Conservation (phyloP, 352 stramenopile genomes). For the Elongisporangium anandrum region DNA sequence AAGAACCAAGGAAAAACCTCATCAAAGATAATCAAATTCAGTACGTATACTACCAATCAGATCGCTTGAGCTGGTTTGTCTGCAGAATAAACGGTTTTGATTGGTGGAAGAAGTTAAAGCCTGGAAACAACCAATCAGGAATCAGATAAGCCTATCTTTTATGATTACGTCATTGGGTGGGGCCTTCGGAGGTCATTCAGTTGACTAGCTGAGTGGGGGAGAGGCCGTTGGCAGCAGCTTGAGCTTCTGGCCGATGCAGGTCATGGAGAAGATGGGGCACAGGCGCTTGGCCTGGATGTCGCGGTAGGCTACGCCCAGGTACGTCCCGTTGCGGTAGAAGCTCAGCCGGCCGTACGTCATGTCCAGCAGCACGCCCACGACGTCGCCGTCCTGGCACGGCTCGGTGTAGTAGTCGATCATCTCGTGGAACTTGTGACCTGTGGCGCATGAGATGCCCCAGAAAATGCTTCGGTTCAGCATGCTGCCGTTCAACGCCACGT, state of each 20-base stretch:
- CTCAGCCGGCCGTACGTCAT: conserved; percentile 69
- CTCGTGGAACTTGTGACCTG: conserved; percentile 74
- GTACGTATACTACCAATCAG: neutral
- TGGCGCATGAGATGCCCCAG: conserved; percentile 70
- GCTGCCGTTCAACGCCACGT: conserved; percentile 53
- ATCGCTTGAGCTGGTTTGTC: neutral
- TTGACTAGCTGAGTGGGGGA: conserved; percentile 31
- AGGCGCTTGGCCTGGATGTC: conserved; percentile 58
- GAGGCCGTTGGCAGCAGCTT: conserved; percentile 51
- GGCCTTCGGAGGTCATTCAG: neutral
- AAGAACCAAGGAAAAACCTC: neutral
- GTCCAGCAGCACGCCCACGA: conserved; percentile 69
- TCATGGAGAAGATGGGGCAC: conserved; percentile 66
- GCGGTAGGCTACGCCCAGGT: conserved; percentile 68
- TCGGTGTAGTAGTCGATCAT: conserved; percentile 71
- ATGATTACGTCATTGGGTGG: neutral
- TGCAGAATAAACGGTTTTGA: neutral
- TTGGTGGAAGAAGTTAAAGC: neutral
- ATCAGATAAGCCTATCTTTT: neutral
- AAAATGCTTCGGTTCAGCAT: conserved; percentile 59
- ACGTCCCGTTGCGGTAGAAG: conserved; percentile 77
- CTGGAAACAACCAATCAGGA: neutral
- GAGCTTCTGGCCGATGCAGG: conserved; percentile 61
- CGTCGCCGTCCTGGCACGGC: conserved; percentile 68
- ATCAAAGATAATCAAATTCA: neutral